A percentile compares a stretch with the other conserved stretches of the same genome.
Conservation (phyloP, 164 flowering plant genomes). For the Vitis cinerea region DNA sequence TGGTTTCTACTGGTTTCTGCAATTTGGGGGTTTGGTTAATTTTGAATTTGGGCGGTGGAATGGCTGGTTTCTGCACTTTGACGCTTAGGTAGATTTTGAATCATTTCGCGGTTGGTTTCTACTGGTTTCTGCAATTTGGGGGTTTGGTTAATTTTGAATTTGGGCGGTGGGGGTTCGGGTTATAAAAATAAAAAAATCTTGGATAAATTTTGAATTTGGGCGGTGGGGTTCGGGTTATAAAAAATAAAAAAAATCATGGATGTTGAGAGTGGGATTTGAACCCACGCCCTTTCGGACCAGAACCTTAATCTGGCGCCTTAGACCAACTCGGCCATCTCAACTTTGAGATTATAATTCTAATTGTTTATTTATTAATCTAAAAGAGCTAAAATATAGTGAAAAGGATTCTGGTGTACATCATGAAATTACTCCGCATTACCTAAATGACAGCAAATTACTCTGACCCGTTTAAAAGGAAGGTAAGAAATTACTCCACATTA, state of each 20-base stretch:
- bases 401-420: too few species aligned
- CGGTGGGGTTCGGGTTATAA: background rate
- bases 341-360: background rate
- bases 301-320: conserved; percentile 99
- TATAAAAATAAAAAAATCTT: too few species aligned
- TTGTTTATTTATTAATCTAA: too few species aligned
- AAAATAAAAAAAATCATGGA: background rate
- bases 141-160: background rate
- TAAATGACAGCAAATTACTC: too few species aligned
- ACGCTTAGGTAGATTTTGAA: too few species aligned
- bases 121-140: background rate
- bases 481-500: too few species aligned
- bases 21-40: background rate
- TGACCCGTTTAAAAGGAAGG: too few species aligned
- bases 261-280: conserved; percentile 98
- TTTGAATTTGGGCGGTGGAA: background rate
- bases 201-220: too few species aligned
- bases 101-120: conserved; percentile 24
- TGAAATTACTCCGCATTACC: too few species aligned
- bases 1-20: background rate
- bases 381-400: too few species aligned
- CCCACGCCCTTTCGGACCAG: conserved; percentile 99
- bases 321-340: conserved; percentile 99
- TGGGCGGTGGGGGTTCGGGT: too few species aligned
- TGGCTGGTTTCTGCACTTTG: too few species aligned